A percentile compares a stretch with the other conserved stretches of the same genome.
Conservation (phyloP, 192 early-diverging fungal species). For the Entophlyctis helioformis region DNA sequence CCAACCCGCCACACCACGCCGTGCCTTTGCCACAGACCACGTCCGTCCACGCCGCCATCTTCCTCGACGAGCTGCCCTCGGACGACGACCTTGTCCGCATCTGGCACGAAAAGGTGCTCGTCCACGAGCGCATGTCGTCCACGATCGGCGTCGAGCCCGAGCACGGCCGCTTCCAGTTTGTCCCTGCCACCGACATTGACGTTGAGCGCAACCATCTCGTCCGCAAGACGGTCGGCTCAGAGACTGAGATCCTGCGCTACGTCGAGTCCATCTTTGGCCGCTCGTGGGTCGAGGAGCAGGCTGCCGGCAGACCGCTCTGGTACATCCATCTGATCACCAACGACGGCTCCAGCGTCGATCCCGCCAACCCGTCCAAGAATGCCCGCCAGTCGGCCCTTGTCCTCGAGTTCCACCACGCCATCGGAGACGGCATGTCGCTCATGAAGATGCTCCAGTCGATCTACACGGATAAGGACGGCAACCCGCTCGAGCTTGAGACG, state of each 20-base stretch:
- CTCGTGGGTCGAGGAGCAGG: slow-evolving; percentile 2
- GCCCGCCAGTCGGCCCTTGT: slow-evolving; percentile 1
- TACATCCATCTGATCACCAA: slow-evolving; percentile 5
- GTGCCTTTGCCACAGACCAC: no score
- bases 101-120: slow-evolving; percentile 3
- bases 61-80: slow-evolving; percentile 4
- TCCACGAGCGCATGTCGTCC: slow-evolving; percentile 8
- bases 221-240: not conserved
- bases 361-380: no score
- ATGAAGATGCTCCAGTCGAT: slow-evolving; percentile 7
- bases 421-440: slow-evolving; percentile 12
- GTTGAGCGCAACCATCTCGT: slow-evolving; percentile 4
- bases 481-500: no score
- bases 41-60: slow-evolving; percentile 6
- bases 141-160: slow-evolving; percentile 3
- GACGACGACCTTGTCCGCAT: not conserved
- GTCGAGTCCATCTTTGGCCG: slow-evolving; percentile 7
- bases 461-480: slow-evolving; percentile 4
- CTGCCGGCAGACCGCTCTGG: no score
- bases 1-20: no score
- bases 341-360: no score
- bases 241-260: slow-evolving; percentile 5
- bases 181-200: slow-evolving; percentile 3
- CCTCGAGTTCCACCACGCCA: slow-evolving; percentile 8
- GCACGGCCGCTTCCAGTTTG: slow-evolving; percentile 5